A percentile compares a stretch with the other conserved stretches of the same genome.
Conservation (phyloP, 73 alveolate species). For the Blepharisma stoltei region DNA sequence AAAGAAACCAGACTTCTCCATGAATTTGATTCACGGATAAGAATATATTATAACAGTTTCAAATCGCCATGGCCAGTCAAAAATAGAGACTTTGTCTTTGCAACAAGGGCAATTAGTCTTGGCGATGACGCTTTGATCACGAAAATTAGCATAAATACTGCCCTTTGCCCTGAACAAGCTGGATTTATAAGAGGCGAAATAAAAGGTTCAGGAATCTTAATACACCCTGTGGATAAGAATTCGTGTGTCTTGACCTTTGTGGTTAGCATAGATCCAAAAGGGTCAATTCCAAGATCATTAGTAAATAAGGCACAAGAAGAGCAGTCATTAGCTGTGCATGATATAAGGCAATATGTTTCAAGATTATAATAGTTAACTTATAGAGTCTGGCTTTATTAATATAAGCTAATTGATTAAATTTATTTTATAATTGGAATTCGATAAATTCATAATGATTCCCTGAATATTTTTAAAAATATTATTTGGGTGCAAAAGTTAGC, state of each 20-base stretch:
- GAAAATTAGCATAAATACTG: not conserved
- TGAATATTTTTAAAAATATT: too few species aligned
- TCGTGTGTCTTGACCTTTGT: not conserved
- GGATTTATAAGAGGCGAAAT: constrained; percentile 17
- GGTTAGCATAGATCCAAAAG: constrained; percentile 16
- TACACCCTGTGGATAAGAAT: not conserved
- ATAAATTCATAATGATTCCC: too few species aligned
- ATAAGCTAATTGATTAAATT: too few species aligned
- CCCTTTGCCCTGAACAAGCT: not conserved
- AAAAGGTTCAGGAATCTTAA: not conserved
- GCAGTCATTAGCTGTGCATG: not conserved
- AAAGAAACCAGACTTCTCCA: not conserved
- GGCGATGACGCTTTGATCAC: not conserved
- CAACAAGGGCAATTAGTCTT: not conserved
- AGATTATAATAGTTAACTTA: too few species aligned
- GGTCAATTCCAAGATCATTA: not conserved
- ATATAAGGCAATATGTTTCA: too few species aligned
- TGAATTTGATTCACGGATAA: not conserved
- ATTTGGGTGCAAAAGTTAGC: too few species aligned
- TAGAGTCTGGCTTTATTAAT: too few species aligned
- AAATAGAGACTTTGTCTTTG: constrained; percentile 15
- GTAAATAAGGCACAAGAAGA: not conserved
- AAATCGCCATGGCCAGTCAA: constrained; percentile 25
- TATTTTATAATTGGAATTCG: too few species aligned
- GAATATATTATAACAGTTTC: not conserved